Percentiles rank a stretch among this genome's conserved stretches.
Conservation (phyloP, 2,329 filamentous ascomycete species). For the Xylariaceae sp. region DNA sequence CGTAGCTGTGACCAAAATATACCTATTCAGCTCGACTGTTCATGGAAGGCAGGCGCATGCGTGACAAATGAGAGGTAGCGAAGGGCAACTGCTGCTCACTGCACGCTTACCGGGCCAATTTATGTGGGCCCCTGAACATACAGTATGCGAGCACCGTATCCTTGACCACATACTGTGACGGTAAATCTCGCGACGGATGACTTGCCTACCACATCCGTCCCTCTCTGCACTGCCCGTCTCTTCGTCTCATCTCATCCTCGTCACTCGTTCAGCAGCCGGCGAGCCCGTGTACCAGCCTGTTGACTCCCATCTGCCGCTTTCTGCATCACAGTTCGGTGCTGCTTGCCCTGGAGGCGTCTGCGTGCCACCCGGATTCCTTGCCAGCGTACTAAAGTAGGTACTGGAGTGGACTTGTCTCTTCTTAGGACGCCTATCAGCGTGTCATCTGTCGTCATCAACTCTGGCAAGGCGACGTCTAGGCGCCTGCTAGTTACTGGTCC, state of each 20-base stretch:
- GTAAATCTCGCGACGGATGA: not conserved
- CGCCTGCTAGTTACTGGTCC: not conserved
- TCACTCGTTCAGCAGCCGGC: not conserved
- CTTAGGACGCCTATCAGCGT: conserved; percentile 1
- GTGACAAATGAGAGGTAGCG: no score
- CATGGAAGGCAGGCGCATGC: no score
- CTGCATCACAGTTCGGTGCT: not conserved
- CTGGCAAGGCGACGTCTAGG: not conserved
- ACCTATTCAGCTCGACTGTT: no score
- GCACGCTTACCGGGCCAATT: no score
- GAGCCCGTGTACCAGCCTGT: not conserved
- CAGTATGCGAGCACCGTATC: no score
- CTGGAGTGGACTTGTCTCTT: not conserved
- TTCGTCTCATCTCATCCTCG: conserved; percentile 10
- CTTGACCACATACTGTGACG: no score
- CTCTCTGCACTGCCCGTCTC: conserved; percentile 5
- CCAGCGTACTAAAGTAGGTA: not conserved
- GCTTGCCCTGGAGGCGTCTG: not conserved
- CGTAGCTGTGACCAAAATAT: no score
- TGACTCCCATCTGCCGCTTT: not conserved
- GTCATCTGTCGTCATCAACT: conserved; percentile 20
- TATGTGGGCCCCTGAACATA: no score
- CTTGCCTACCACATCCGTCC: not conserved
- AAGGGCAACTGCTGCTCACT: no score
- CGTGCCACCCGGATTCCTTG: conserved; percentile 6